Evolutionary conservation across 208 protist species (phyloP), one percentile per base, ranked within the genome.

Genomic region (Crithidia fasciculata): DNA sequence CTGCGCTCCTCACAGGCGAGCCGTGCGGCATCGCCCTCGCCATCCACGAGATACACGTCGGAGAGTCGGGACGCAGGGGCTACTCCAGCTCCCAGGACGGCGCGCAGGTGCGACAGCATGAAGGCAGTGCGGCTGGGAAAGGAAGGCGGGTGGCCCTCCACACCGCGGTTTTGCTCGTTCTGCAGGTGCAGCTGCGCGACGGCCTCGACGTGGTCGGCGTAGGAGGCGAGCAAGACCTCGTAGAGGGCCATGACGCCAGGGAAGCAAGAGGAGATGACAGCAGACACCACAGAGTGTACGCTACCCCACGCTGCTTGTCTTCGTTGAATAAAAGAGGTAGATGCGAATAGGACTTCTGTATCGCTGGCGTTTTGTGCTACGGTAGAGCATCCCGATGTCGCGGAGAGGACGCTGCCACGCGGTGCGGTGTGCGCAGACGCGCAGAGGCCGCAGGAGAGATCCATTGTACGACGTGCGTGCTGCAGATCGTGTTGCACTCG

Each of bases 141-240:
- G 16, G 19, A 2, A 8, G 65, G 45, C 16, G 47, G 8, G 49
- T 41, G 7, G 7, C 59, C 59, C 5, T 39, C 49, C 3, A 74
- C 41, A 52, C 69, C 59, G 59, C 69, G 69, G 59, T 67, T 74
- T 45, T 74, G 69, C 10, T 15, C 49, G 28, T 67, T 18, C 40
- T 62, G 47, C 15, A 55, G 69, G 9, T 28, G 16, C 5, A n/a
- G 58, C n/a, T 39, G 41, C 3, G 36, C 8, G 12, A n/a, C 8
- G 37, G 41, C 36, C 5, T 50, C 58, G 41, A 15, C 58, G 36
- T 63, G 41, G 39, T 39, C 18, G 58, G 5, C 13, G 58, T 63
- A 63, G 41, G 10, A 43, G 9, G 41, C 8, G 7, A 2, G 3
- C 13, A 15, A 9, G 5, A 63, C n/a, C 4, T n/a, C 5, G 5